Base-by-base conservation (phyloP, 495 filamentous ascomycete genomes). In the Evansstolkia leycettana region DNA sequence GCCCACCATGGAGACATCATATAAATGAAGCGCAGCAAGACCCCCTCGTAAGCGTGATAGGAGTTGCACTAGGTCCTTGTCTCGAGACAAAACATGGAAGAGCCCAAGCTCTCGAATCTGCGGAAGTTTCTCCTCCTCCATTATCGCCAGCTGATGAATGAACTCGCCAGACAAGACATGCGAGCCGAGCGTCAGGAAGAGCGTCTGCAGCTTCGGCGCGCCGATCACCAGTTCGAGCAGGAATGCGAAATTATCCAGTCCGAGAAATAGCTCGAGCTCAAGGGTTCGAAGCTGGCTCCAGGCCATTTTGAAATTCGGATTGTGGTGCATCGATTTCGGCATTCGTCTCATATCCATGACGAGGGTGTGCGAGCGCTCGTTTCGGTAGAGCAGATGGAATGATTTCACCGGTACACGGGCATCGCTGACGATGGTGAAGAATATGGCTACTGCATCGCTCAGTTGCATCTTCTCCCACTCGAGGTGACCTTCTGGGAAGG, bases 321-420 rank as follows among this genome's bases (percentile, higher is more conserved):
- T 48, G n/a, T 45, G 48, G 31, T 51, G 50, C 6, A 52, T 24
- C 3, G 50, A 29, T n/a, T 55, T 55, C 8, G 51, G 51, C 6
- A 55, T 19, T 2, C 51, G 48, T 2, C 51, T 48, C 51, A 55
- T 55, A 34, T 55, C 51, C 48, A 55, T 55, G 11, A 54, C 40
- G n/a, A 54, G 34, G 3, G 51, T 47, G 9, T 45, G 48, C 7
- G 51, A 54, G 13, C 40, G 31, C 19, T 43, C 43, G 27, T 52
- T 50, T 1, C 46, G 43, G 20, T 52, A 55, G 14, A 55, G 36
- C 3, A 55, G 37, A 32, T 55, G 46, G 28, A 55, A 55, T 0
- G 52, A 46, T 0, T 34, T 34, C 8, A 52, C 44, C 1, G 43
- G 48, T n/a, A 55, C 17, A 14, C 32, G 36, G 6, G 48, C 38